These are phyloP conservation scores for Talaromyces sp. DNA, from an alignment of 2,329 filamentous ascomycete species.

Conservation along the genomic window DNA sequence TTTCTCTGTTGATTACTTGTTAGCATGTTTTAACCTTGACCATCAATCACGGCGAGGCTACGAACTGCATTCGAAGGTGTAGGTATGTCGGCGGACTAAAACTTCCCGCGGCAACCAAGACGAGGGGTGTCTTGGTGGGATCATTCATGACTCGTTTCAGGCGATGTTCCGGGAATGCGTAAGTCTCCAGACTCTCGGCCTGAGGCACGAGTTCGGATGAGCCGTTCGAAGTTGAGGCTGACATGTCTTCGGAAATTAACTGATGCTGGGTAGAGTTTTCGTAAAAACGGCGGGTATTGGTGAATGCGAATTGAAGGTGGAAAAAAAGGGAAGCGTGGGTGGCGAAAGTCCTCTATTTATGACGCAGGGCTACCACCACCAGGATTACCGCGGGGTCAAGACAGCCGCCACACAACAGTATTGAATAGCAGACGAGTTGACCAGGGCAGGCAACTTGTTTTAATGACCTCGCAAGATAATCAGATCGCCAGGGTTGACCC, in stretches of 20 bases:
- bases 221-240: conserved; percentile 17
- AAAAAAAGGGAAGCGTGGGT: not conserved
- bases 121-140: conserved; percentile 42
- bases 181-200: conserved; percentile 29
- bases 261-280: not conserved
- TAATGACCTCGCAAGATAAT: not conserved
- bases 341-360: not conserved
- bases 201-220: conserved; percentile 21
- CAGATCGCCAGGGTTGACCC: not conserved
- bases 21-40: conserved; percentile 39
- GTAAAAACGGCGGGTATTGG: not conserved
- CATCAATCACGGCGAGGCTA: conserved; percentile 13
- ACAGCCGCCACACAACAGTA: not conserved
- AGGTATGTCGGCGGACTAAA: conserved; percentile 73
- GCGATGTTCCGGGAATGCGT: conserved; percentile 40
- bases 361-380: not conserved
- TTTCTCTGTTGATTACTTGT: conserved; percentile 67
- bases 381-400: not conserved
- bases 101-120: conserved; percentile 48
- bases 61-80: conserved; percentile 16
- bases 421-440: not conserved
- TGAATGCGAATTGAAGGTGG: not conserved
- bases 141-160: conserved; percentile 44
- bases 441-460: not conserved
- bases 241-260: not conserved